Percentiles rank a stretch among this genome's conserved stretches.
Conservation (phyloP, 257 asterid species). For the Primulina tabacum region DNA sequence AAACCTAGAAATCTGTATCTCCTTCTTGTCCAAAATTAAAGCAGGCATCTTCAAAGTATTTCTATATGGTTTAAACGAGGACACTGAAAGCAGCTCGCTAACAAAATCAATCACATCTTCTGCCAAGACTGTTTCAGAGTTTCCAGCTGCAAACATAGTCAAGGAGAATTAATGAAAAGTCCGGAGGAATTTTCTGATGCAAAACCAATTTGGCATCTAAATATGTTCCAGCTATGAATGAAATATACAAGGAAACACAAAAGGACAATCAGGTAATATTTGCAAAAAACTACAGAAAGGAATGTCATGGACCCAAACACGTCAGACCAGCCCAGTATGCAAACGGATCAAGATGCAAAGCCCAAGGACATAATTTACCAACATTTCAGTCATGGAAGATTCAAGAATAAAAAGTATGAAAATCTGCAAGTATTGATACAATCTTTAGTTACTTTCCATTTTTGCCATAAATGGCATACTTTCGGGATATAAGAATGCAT, state of each 20-base stretch:
- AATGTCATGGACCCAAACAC: too few species aligned
- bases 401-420: too few species aligned
- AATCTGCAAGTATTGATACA: too few species aligned
- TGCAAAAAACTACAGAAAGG: conserved; percentile 1
- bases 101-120: conserved; percentile 52
- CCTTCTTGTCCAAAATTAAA: conserved; percentile 63
- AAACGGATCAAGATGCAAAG: too few species aligned
- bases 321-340: too few species aligned
- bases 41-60: conserved; percentile 76
- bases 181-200: conserved; percentile 13
- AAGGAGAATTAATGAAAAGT: conserved; percentile 15
- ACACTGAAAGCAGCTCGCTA: conserved; percentile 53
- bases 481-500: too few species aligned
- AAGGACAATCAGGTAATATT: not conserved
- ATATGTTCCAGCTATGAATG: not conserved
- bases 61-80: conserved; percentile 57
- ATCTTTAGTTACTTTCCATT: too few species aligned
- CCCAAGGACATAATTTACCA: too few species aligned
- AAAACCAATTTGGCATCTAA: conserved; percentile 13
- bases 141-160: conserved; percentile 61
- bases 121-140: conserved; percentile 41
- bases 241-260: conserved; percentile 1
- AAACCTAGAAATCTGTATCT: conserved; percentile 50
- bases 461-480: too few species aligned
- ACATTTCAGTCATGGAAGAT: too few species aligned